Evolutionary conservation across 441 rosid genomes (phyloP).

Genomic region (Aquilaria agallochum): DNA sequence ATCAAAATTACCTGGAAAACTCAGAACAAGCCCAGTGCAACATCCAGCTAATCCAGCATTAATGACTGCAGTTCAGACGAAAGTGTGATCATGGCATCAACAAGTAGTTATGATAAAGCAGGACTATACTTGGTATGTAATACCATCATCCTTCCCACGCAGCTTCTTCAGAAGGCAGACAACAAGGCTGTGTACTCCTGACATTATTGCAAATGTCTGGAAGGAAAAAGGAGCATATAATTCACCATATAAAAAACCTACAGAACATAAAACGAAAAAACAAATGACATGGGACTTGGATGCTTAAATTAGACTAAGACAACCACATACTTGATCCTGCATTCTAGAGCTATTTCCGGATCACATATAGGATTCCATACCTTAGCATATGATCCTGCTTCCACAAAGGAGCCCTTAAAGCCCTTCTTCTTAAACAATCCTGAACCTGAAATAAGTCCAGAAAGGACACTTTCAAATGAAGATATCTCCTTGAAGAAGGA

Average conservation of each 20-base stretch:
- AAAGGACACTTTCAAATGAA: background rate
- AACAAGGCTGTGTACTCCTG: slow-evolving; percentile 92
- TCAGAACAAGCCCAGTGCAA: slow-evolving; percentile 90
- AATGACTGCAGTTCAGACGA: slow-evolving; percentile 39
- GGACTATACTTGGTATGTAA: slow-evolving; percentile 12
- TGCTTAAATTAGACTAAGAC: too few relatives aligned
- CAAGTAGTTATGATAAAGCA: background rate
- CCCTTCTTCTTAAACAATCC: slow-evolving; percentile 85
- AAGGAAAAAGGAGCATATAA: background rate
- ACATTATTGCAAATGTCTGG: slow-evolving; percentile 77
- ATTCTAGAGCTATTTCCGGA: background rate
- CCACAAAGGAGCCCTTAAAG: slow-evolving; percentile 67
- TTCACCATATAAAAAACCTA: slow-evolving; percentile 2
- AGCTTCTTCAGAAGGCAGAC: slow-evolving; percentile 84
- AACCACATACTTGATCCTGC: too few relatives aligned
- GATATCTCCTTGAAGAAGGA: background rate
- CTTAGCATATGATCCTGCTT: slow-evolving; percentile 89
- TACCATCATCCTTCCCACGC: slow-evolving; percentile 95
- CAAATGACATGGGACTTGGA: background rate
- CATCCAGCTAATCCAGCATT: slow-evolving; percentile 97
- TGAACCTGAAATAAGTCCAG: slow-evolving; percentile 45
- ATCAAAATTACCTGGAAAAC: slow-evolving; percentile 67
- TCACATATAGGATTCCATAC: slow-evolving; percentile 23
- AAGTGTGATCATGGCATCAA: slow-evolving; percentile 1
- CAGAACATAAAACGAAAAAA: background rate